Evolutionary conservation across 495 filamentous ascomycete species (phyloP).

Genomic region (Podospora comata): DNA sequence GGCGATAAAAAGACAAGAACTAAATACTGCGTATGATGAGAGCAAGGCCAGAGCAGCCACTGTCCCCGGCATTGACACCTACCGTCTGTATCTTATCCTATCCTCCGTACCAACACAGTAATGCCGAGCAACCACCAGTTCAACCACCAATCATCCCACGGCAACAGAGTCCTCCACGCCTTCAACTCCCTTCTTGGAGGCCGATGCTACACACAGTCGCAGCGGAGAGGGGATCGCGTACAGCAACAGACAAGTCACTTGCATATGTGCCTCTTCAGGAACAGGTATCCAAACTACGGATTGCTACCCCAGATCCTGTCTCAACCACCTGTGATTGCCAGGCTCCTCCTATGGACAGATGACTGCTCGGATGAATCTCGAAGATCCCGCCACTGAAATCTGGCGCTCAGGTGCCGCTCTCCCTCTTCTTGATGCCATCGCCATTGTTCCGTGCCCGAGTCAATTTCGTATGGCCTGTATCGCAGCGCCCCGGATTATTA

Average conservation of each 20-base stretch:
- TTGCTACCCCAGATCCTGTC: constrained; percentile 5
- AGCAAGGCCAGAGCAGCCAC: too few relatives aligned
- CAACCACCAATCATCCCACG: background rate
- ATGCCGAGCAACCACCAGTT: background rate
- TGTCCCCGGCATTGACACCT: too few relatives aligned
- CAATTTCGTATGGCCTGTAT: constrained; percentile 20
- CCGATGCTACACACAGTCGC: constrained; percentile 24
- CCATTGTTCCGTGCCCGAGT: background rate
- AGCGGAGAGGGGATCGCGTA: constrained; percentile 18
- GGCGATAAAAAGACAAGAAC: too few relatives aligned
- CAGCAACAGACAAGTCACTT: constrained; percentile 17
- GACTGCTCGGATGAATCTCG: background rate
- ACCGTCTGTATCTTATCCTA: too few relatives aligned
- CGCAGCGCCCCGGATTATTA: constrained; percentile 3
- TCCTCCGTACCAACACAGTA: background rate
- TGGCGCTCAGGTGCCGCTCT: background rate
- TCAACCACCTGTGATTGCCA: background rate
- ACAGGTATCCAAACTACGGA: constrained; percentile 1
- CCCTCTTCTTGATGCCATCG: background rate
- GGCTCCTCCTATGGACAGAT: background rate
- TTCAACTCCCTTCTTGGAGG: constrained; percentile 9
- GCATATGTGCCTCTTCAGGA: constrained; percentile 13
- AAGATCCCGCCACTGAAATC: background rate
- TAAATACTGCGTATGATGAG: too few relatives aligned
- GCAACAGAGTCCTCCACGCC: background rate